Evolutionary conservation across 352 stramenopile genomes (phyloP), one percentile per base, ranked within the genome.

Genomic region (Phytophthora chlamydospora): DNA sequence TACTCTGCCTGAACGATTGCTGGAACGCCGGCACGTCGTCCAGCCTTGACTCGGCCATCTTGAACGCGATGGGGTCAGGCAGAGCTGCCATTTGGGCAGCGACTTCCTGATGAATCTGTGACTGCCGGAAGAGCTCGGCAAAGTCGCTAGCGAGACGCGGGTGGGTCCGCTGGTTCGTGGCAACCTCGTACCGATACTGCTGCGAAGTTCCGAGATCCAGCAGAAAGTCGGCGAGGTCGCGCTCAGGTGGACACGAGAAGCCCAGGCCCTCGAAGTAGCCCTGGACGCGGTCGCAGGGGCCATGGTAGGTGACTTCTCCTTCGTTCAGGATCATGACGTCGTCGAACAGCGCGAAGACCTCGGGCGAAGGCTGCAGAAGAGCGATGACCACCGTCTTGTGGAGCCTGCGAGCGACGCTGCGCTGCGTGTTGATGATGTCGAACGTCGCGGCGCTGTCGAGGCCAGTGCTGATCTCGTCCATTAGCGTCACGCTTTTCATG

Each of bases 211-310:
- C 56, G 16, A 70, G n/a, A 39, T 70, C 62, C 6, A 70, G 66
- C 50, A 72, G 40, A 29, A 70, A 72, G 17, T 72, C 63, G 3
- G 63, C 58, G 1, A 58, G 33, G 32, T 70, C 63, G 16, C 63
- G 59, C 17, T 50, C 21, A 6, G 31, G 34, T 16, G 67, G 67
- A 32, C 60, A 68, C 12, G 27, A 27, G 50, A 72, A 75, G 1
- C 84, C 85, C 17, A 92, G 36, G 11, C 38, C 59, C 32, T 75
- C 63, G 66, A 97, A 97, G 58, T 96, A 92, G 21, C 67, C 56
- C 24, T 78, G 53, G 3, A 60, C 73, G 62, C 61, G 31, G 81
- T 86, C 40, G 80, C 71, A 65, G 71, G 83, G 38, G 90, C 65
- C 40, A 32, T 71, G 55, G 36, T 55, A 66, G 55, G 62, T 53